Evolutionary conservation across 1,284 basidiomycete species (phyloP).

Genomic region (Pterulicium gracile): DNA sequence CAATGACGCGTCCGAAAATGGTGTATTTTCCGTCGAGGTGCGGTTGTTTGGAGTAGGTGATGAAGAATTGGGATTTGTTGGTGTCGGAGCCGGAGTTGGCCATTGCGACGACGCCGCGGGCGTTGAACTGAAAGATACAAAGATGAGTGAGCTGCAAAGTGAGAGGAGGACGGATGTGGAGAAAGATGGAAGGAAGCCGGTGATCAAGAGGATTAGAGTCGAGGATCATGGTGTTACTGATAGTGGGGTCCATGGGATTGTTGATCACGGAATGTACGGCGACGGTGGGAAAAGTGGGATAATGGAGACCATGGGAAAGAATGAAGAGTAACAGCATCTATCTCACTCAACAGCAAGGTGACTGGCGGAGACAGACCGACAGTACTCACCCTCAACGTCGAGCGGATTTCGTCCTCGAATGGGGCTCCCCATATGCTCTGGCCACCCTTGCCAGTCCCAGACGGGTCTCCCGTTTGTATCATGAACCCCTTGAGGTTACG

Average conservation of each 20-base stretch:
- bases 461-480: constrained; percentile 86
- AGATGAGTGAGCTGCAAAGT: constrained; percentile 7
- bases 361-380: too few species aligned
- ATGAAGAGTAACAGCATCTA: constrained; percentile 3
- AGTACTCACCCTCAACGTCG: constrained; percentile 73
- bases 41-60: constrained; percentile 85
- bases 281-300: too few species aligned
- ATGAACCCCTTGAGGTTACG: constrained; percentile 95
- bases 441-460: constrained; percentile 72
- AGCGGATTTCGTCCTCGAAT: constrained; percentile 83
- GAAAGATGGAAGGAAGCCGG: too few species aligned
- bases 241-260: too few species aligned
- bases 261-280: too few species aligned
- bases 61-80: constrained; percentile 94
- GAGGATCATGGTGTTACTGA: neutral
- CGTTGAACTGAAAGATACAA: constrained; percentile 71
- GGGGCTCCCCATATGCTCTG: constrained; percentile 83
- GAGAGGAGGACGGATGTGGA: neutral
- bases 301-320: constrained; percentile 7
- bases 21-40: constrained; percentile 93
- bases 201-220: constrained; percentile 2
- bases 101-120: constrained; percentile 92
- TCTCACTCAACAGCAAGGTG: too few species aligned
- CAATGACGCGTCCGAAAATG: constrained; percentile 93
- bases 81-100: constrained; percentile 90